phyloP scores from a whole-genome alignment of 2,329 filamentous ascomycete genomes.

The Alternaria alternata region DNA sequence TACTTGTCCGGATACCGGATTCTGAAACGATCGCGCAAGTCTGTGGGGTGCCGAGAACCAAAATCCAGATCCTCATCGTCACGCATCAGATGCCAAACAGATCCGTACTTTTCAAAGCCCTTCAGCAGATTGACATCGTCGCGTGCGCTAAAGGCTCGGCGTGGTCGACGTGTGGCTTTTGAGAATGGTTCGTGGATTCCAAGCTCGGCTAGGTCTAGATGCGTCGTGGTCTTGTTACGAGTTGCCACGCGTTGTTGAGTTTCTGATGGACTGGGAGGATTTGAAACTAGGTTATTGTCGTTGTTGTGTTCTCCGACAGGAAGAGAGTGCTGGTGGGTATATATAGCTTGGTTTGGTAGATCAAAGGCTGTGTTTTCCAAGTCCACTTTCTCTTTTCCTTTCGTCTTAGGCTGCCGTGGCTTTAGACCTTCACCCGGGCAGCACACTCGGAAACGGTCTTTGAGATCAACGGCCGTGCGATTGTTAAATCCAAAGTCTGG shows the following conservation, averaged over 20 bases:
- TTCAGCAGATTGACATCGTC: constrained; percentile 67
- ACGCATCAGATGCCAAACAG: constrained; percentile 67
- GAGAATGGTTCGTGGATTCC: constrained; percentile 61
- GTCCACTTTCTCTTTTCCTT: constrained; percentile 22
- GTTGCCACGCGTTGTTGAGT: constrained; percentile 20
- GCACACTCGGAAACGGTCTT: constrained; percentile 67
- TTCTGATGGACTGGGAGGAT: background rate
- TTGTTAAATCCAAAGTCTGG: constrained; percentile 65
- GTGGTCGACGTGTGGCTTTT: constrained; percentile 61
- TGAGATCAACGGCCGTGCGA: constrained; percentile 68
- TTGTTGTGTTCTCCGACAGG: background rate
- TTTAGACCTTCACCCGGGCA: constrained; percentile 54
- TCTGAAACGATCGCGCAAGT: constrained; percentile 69
- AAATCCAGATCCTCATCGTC: constrained; percentile 63
- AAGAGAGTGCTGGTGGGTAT: background rate
- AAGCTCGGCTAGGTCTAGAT: constrained; percentile 50
- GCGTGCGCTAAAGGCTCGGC: constrained; percentile 62
- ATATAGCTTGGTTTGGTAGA: background rate
- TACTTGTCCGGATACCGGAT: constrained; percentile 67
- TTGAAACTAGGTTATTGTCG: background rate
- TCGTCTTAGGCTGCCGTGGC: constrained; percentile 50
- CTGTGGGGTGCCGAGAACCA: constrained; percentile 60
- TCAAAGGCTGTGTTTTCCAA: background rate
- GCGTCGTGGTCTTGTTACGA: constrained; percentile 31
- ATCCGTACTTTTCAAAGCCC: constrained; percentile 67